Conservation (phyloP, 805 yeast genomes). For the Candida ulmi region DNA sequence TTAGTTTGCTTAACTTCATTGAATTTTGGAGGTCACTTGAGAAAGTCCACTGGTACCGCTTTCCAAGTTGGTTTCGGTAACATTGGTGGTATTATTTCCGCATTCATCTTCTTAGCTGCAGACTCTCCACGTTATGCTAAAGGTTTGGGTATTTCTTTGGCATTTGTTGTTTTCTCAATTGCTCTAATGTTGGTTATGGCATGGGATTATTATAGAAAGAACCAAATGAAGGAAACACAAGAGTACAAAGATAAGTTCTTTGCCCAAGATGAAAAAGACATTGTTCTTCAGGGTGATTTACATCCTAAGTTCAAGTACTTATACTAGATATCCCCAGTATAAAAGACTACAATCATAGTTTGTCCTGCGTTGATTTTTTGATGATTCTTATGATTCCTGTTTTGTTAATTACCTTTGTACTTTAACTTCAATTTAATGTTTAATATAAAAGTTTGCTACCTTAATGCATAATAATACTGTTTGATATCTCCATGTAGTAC, state of each 20-base stretch:
- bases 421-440: too few species aligned
- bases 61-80: conserved; percentile 35
- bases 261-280: conserved; percentile 25
- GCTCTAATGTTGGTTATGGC: conserved; percentile 28
- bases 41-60: conserved; percentile 34
- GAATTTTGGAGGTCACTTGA: conserved; percentile 33
- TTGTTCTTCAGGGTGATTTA: conserved; percentile 31
- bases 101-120: conserved; percentile 28
- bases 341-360: too few species aligned
- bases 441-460: too few species aligned
- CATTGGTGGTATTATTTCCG: conserved; percentile 34
- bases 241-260: conserved; percentile 27
- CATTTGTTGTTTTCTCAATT: conserved; percentile 38
- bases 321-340: conserved; percentile 32
- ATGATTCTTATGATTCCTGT: too few species aligned
- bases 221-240: conserved; percentile 30
- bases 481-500: too few species aligned
- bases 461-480: too few species aligned
- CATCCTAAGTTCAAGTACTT: conserved; percentile 43
- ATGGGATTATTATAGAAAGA: conserved; percentile 25
- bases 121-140: conserved; percentile 36
- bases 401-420: too few species aligned
- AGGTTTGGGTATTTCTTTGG: conserved; percentile 38
- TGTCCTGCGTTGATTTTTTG: too few species aligned
- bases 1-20: conserved; percentile 32